Conservation (phyloP, 305 asterid genomes). For the Ajuga reptans region DNA sequence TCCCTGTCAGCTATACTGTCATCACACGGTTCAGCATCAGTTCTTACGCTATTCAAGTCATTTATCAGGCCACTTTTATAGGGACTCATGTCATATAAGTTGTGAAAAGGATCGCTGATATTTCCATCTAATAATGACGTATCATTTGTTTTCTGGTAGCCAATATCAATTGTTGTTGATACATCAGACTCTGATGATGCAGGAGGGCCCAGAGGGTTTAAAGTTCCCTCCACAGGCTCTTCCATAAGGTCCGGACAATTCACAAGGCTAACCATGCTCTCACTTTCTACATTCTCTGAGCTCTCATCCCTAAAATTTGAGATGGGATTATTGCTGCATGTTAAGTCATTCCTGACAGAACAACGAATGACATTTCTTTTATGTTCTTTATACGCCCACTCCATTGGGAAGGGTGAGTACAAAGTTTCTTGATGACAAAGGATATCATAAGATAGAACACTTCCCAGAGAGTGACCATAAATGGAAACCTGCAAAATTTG, state of each 20-base stretch:
- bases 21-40: slow-evolving; percentile 28
- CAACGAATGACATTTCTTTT: slow-evolving; percentile 25
- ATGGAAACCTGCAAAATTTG: slow-evolving; percentile 58
- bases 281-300: slow-evolving; percentile 29
- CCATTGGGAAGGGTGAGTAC: slow-evolving; percentile 79
- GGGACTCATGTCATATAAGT: slow-evolving; percentile 23
- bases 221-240: slow-evolving; percentile 34
- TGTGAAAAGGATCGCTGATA: slow-evolving; percentile 25
- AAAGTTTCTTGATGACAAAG: slow-evolving; percentile 86
- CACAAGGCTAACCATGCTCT: slow-evolving; percentile 24
- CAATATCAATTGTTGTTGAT: slow-evolving; percentile 27
- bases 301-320: slow-evolving; percentile 33
- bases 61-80: slow-evolving; percentile 1
- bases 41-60: slow-evolving; percentile 26
- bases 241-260: slow-evolving; percentile 36
- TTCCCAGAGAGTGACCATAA: slow-evolving; percentile 94
- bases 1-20: slow-evolving; percentile 32
- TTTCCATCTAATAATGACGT: slow-evolving; percentile 36
- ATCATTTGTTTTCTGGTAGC: slow-evolving; percentile 25
- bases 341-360: slow-evolving; percentile 24
- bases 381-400: slow-evolving; percentile 69
- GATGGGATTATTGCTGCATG: slow-evolving; percentile 28
- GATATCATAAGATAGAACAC: slow-evolving; percentile 90
- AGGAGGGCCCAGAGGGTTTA: slow-evolving; percentile 52
- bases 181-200: slow-evolving; percentile 53